Conservation (phyloP, 1,284 basidiomycete genomes). For the Cystobasidium pallidum region DNA sequence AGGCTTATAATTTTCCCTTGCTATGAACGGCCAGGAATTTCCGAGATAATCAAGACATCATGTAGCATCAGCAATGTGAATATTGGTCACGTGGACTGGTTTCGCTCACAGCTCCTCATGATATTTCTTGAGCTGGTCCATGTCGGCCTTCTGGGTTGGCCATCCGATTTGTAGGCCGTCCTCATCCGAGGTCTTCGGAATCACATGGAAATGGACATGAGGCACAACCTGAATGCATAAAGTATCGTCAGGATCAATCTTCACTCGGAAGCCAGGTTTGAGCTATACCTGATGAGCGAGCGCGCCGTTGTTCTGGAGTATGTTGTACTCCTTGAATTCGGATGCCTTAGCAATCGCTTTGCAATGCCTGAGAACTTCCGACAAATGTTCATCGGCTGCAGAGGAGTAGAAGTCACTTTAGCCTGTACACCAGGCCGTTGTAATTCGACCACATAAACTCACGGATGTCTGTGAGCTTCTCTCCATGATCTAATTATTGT, state of each 20-base stretch:
- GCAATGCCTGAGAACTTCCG: conserved; percentile 27
- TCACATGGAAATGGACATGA: conserved; percentile 57
- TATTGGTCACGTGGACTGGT: background rate
- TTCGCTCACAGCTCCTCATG: conserved; percentile 47
- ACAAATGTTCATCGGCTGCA: conserved; percentile 35
- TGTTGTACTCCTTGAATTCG: conserved; percentile 58
- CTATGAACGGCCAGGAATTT: background rate
- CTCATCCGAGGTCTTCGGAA: conserved; percentile 58
- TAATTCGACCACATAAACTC: no score
- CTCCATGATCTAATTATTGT: conserved; percentile 28
- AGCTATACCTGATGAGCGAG: conserved; percentile 50
- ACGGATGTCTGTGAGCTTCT: conserved; percentile 43
- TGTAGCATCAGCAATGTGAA: no score
- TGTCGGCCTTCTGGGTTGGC: conserved; percentile 57
- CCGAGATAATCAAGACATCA: no score
- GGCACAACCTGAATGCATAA: conserved; percentile 18
- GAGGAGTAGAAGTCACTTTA: no score
- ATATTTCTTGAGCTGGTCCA: conserved; percentile 56
- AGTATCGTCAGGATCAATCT: background rate
- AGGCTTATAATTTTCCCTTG: conserved; percentile 29
- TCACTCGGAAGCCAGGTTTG: background rate
- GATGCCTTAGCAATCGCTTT: conserved; percentile 56
- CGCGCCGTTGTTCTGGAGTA: conserved; percentile 57
- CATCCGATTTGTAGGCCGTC: conserved; percentile 59
- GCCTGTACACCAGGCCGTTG: no score